phyloP scores from a whole-genome alignment of 1,139 yeast genomes.

The Hansenula sp. region DNA sequence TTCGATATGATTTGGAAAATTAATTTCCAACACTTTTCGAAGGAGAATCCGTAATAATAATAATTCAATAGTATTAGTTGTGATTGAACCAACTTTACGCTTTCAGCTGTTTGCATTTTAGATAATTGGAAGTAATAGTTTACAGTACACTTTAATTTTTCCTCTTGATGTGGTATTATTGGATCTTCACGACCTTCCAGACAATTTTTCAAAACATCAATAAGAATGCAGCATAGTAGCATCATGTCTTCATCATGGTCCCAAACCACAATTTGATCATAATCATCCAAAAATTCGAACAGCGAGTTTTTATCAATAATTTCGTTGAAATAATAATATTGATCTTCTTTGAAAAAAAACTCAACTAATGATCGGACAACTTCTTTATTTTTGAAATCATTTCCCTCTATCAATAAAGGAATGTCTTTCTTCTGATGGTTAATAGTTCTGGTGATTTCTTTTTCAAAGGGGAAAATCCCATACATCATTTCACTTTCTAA shows the following conservation, averaged over 20 bases:
- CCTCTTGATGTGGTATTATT: slow-evolving; percentile 4
- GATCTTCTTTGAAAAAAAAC: slow-evolving; percentile 9
- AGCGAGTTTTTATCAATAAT: slow-evolving; percentile 14
- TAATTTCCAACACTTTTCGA: slow-evolving; percentile 19
- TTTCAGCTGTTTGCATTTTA: slow-evolving; percentile 14
- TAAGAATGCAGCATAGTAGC: slow-evolving; percentile 13
- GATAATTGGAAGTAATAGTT: slow-evolving; percentile 15
- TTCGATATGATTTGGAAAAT: slow-evolving; percentile 17
- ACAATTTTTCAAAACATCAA: slow-evolving; percentile 15
- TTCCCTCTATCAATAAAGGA: slow-evolving; percentile 9
- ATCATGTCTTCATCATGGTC: slow-evolving; percentile 17
- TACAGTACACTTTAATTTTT: slow-evolving; percentile 7
- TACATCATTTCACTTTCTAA: slow-evolving; percentile 10
- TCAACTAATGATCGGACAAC: slow-evolving; percentile 9
- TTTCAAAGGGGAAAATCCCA: slow-evolving; percentile 3
- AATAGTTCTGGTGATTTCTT: slow-evolving; percentile 4
- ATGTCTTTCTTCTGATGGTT: neutral
- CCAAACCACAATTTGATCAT: slow-evolving; percentile 6
- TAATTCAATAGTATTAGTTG: slow-evolving; percentile 16
- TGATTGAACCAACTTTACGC: slow-evolving; percentile 11
- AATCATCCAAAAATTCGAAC: slow-evolving; percentile 8
- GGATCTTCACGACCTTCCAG: slow-evolving; percentile 5
- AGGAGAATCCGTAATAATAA: slow-evolving; percentile 13
- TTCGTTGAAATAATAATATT: slow-evolving; percentile 11
- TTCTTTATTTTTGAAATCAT: slow-evolving; percentile 4